Conservation (phyloP, 805 yeast genomes). For the Metschnikowia dekortorum region DNA sequence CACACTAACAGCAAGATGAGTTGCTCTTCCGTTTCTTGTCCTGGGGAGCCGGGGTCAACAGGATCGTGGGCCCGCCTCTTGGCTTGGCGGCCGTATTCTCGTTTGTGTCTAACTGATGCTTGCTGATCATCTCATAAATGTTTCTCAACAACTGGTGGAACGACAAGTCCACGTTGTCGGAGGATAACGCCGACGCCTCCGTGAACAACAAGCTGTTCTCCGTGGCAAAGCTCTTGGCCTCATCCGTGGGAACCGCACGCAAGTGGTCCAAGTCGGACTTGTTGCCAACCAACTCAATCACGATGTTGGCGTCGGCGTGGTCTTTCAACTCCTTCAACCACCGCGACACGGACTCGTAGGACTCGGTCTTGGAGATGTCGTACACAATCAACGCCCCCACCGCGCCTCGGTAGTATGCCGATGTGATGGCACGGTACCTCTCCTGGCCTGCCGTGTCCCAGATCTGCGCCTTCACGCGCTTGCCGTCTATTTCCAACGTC, state of each 20-base stretch:
- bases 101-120: slow-evolving; percentile 86
- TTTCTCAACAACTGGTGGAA: slow-evolving; percentile 90
- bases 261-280: slow-evolving; percentile 87
- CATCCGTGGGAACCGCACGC: slow-evolving; percentile 96
- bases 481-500: slow-evolving; percentile 82
- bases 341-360: slow-evolving; percentile 79
- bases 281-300: slow-evolving; percentile 89
- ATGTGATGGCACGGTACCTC: slow-evolving; percentile 94
- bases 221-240: slow-evolving; percentile 89
- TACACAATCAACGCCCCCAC: slow-evolving; percentile 95
- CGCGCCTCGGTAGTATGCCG: slow-evolving; percentile 97
- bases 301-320: slow-evolving; percentile 92
- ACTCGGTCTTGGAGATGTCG: slow-evolving; percentile 87
- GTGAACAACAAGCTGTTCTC: slow-evolving; percentile 91
- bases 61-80: slow-evolving; percentile 78
- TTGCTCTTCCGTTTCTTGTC: slow-evolving; percentile 59
- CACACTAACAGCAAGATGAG: slow-evolving; percentile 61
- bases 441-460: slow-evolving; percentile 99
- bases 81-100: slow-evolving; percentile 65
- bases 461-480: slow-evolving; percentile 81
- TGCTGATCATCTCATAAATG: slow-evolving; percentile 89
- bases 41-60: slow-evolving; percentile 89
- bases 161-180: slow-evolving; percentile 91
- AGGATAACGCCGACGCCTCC: slow-evolving; percentile 91
- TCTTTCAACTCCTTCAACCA: slow-evolving; percentile 90